Base-by-base conservation (phyloP, 2,329 filamentous ascomycete genomes). In the Xylariaceae sp. region DNA sequence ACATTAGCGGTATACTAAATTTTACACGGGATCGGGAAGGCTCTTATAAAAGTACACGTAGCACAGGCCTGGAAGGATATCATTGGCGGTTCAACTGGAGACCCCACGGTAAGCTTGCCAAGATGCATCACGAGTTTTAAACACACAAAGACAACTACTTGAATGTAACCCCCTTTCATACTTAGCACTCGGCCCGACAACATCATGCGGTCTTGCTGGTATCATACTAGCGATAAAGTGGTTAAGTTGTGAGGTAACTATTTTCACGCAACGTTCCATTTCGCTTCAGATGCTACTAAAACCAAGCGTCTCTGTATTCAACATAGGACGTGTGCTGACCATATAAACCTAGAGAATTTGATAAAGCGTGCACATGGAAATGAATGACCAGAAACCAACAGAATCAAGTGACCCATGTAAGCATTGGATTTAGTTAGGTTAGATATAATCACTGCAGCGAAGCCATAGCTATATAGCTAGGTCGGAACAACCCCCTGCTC, bases 231-330 rank as follows among this genome's bases (percentile, higher is more conserved):
- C 26, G n/a, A 41, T 23, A 8, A 44, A 49, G 27, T 47, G 29
- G 29, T 23, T 16, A 43, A 30, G 23, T 24, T 42, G 37, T 42
- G 23, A 43, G 24, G 29, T 20, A 15, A 23, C 32, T 15, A 16
- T 26, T 30, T 27, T 48, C 37, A 18, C 43, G 37, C 37, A 44
- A 53, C 44, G 39, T 53, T 49, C 20, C 50, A 53, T 43, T 49
- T 30, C 18, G 27, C 32, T 20, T 43, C 3, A 23, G 13, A 16
- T 21, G 13, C 32, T 16, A 6, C 23, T 9, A 13, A 37, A 37
- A 26, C 23, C 23, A 39, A n/a, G 4, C 9, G 15, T 37, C n/a
- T n/a, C n/a, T n/a, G n/a, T n/a, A n/a, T n/a, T n/a, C n/a, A n/a
- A n/a, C n/a, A n/a, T n/a, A n/a, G n/a, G n/a, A n/a, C n/a, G n/a